Percentiles rank a stretch among this genome's conserved stretches.
Conservation (phyloP, 23 red algal species). For the Chondrus crispus region DNA sequence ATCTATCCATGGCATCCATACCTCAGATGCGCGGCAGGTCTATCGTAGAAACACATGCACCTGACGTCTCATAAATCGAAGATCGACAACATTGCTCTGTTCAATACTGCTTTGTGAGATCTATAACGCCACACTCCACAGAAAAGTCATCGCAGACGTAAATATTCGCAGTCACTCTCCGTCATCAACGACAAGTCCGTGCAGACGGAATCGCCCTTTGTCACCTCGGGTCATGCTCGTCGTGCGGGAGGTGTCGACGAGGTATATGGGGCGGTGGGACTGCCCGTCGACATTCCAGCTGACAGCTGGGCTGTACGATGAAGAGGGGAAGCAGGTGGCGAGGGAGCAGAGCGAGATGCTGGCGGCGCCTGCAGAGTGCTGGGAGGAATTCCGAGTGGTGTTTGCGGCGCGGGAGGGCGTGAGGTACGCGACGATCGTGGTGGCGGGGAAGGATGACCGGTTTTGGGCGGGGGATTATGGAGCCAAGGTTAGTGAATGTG, state of each 20-base stretch:
- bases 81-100: too few relatives aligned
- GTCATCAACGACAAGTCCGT: too few relatives aligned
- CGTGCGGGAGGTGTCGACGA: slow-evolving; percentile 42
- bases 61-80: too few relatives aligned
- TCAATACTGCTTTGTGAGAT: too few relatives aligned
- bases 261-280: slow-evolving; percentile 22
- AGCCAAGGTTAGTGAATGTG: slow-evolving; percentile 29
- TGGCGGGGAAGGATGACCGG: not conserved
- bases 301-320: slow-evolving; percentile 20
- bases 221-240: too few relatives aligned
- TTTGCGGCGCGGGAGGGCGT: not conserved
- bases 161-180: too few relatives aligned
- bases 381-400: not conserved
- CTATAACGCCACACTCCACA: too few relatives aligned
- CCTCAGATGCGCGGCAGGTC: too few relatives aligned
- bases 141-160: too few relatives aligned
- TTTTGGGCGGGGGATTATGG: slow-evolving; percentile 36
- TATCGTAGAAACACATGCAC: too few relatives aligned
- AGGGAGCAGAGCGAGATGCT: not conserved
- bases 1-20: too few relatives aligned
- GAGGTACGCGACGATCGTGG: not conserved
- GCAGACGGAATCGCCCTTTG: too few relatives aligned
- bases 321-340: not conserved
- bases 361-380: slow-evolving; percentile 46
- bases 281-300: slow-evolving; percentile 30